Evolutionary conservation across 2,329 filamentous ascomycete genomes (phyloP), one percentile per base, ranked within the genome.

Genomic region (Chaetomiaceae sp.): DNA sequence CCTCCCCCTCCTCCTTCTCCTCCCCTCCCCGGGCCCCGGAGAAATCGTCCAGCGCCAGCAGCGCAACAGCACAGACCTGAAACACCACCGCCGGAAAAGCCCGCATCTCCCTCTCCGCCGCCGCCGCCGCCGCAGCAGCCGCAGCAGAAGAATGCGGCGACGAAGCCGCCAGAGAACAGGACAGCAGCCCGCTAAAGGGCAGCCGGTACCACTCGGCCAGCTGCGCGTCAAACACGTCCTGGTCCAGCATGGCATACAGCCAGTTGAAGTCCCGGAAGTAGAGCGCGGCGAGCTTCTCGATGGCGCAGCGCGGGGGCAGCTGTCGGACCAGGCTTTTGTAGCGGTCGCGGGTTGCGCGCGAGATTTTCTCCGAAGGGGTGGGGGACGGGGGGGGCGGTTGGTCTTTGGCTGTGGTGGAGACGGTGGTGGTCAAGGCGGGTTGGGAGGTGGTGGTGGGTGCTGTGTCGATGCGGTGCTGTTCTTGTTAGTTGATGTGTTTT

Each of bases 81-180:
- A 85, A 82, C 2, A 85, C 64, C 44, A 85, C 63, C 0, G 79
- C 80, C 1, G 82, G 82, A 52, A 85, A 82, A 4, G 75, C 76
- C 45, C 77, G 71, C 53, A 84, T 63, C 54, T 80, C 75, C 13
- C 5, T 4, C 14, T 16, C 20, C 14, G 48, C 20, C 30, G 23
- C 51, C 13, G 20, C 27, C 21, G 32, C 41, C 41, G 4, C 25
- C 25, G 9, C 25, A 27, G 5, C 5, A 27, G 5, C 25, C 9
- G 25, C 5, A 27, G 5, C 25, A 5, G 5, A 9, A 27, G 5
- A 9, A 27, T 27, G 25, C 25, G 25, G 9, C 25, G 25, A 27
- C 25, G 25, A 27, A 5, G 25, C 5, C 25, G 25, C 5, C 25
- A 9, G 9, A 5, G 48, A 21, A 2, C 40, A 21, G 2, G 32